Percentiles rank a stretch among this genome's conserved stretches.
Conservation (phyloP, 163 green algal species). For the Scenedesmus sp. region DNA sequence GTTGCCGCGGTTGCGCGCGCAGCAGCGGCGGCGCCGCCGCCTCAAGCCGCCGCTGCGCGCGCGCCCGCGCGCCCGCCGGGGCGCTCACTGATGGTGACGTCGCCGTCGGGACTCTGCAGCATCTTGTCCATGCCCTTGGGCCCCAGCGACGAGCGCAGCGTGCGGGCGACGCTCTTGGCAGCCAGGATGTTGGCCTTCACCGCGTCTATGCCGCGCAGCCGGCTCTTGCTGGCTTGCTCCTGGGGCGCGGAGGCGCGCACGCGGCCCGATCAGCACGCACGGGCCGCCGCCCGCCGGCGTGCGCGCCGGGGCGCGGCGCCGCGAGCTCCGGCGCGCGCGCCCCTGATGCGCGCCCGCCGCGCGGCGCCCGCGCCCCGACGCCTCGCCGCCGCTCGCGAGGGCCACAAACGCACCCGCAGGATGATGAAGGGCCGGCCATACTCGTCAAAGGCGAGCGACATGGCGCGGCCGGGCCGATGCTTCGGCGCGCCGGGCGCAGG, state of each 20-base stretch:
- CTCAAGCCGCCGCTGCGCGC: too few species aligned
- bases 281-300: not conserved
- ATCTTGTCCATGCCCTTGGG: conserved; percentile 99
- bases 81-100: conserved; percentile 97
- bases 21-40: too few species aligned
- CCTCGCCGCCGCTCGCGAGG: conserved; percentile 17
- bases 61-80: not conserved
- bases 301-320: not conserved
- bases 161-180: conserved; percentile 91
- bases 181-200: conserved; percentile 97
- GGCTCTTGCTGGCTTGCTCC: conserved; percentile 92
- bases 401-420: conserved; percentile 69
- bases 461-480: too few species aligned
- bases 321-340: too few species aligned
- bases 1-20: too few species aligned
- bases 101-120: conserved; percentile 95
- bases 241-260: conserved; percentile 41
- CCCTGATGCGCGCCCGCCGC: too few species aligned
- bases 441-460: conserved; percentile 98
- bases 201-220: conserved; percentile 93
- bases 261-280: not conserved
- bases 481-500: too few species aligned
- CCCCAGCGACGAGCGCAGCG: conserved; percentile 91
- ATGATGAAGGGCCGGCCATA: conserved; percentile 98
- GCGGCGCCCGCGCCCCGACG: not conserved